Conservation (phyloP, 345 rosid genomes). For the Sonneratia alba region DNA sequence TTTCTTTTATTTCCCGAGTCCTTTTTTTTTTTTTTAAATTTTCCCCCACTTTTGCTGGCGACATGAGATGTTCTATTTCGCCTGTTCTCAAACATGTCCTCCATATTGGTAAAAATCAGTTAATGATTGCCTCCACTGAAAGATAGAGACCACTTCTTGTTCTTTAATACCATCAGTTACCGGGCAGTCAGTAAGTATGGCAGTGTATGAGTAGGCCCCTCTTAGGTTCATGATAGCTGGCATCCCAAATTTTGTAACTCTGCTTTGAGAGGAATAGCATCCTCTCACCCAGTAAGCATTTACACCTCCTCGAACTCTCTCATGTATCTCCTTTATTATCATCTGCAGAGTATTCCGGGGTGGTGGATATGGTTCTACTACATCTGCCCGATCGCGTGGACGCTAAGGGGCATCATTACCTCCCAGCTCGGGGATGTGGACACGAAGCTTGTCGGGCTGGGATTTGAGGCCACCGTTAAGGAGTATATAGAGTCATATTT, state of each 20-base stretch:
- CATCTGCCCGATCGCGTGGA: slow-evolving; percentile 84
- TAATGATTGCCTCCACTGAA: not conserved
- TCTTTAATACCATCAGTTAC: not conserved
- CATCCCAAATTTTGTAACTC: not conserved
- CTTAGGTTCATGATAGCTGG: not conserved
- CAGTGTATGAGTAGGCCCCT: too few species aligned
- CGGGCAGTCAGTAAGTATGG: too few species aligned
- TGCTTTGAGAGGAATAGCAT: not conserved
- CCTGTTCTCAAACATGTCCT: not conserved
- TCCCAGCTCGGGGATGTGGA: slow-evolving; percentile 88
- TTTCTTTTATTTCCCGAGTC: not conserved
- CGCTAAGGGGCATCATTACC: slow-evolving; percentile 52
- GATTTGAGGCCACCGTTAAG: slow-evolving; percentile 50
- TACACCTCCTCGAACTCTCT: not conserved
- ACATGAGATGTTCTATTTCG: not conserved
- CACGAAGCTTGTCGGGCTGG: slow-evolving; percentile 39
- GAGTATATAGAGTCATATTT: slow-evolving; percentile 39
- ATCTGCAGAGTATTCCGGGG: slow-evolving; percentile 57
- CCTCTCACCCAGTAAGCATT: not conserved
- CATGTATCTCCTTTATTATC: not conserved
- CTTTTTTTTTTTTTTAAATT: too few species aligned
- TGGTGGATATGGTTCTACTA: slow-evolving; percentile 98
- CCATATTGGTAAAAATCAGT: not conserved
- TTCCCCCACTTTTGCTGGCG: too few species aligned
- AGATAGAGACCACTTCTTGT: not conserved